Evolutionary conservation across 176 grass and related monocot species (phyloP).

Genomic region (Aegilops sharonensis): DNA sequence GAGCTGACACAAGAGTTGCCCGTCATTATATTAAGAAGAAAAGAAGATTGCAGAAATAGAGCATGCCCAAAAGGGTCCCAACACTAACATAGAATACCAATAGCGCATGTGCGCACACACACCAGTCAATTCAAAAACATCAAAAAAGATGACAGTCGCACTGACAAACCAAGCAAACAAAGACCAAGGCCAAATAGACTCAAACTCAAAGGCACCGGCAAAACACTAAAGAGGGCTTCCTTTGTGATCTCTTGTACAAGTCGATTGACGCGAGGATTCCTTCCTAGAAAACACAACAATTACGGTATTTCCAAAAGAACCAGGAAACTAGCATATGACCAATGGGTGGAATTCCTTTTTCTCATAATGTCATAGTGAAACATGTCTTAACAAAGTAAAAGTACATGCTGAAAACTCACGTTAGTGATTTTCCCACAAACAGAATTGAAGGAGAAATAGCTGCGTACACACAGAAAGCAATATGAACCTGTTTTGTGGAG

Average conservation of each 20-base stretch:
- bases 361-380: neutral
- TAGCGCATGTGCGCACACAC: too few species aligned
- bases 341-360: neutral
- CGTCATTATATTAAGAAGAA: too few species aligned
- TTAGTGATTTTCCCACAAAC: slow-evolving; percentile 69
- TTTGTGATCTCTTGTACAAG: neutral
- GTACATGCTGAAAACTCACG: slow-evolving; percentile 37
- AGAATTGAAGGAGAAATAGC: slow-evolving; percentile 67
- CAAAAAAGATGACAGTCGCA: too few species aligned
- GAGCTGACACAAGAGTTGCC: too few species aligned
- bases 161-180: neutral
- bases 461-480: slow-evolving; percentile 59
- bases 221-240: neutral
- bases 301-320: neutral
- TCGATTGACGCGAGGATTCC: neutral
- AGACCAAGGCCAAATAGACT: neutral
- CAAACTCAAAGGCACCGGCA: neutral
- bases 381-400: neutral
- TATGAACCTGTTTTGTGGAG: slow-evolving; percentile 48
- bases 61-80: too few species aligned
- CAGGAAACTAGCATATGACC: neutral
- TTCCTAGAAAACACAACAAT: neutral
- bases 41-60: too few species aligned
- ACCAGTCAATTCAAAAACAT: too few species aligned
- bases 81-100: too few species aligned